Conservation (phyloP, 1,284 basidiomycete genomes). For the Cryptococcus sp. region DNA sequence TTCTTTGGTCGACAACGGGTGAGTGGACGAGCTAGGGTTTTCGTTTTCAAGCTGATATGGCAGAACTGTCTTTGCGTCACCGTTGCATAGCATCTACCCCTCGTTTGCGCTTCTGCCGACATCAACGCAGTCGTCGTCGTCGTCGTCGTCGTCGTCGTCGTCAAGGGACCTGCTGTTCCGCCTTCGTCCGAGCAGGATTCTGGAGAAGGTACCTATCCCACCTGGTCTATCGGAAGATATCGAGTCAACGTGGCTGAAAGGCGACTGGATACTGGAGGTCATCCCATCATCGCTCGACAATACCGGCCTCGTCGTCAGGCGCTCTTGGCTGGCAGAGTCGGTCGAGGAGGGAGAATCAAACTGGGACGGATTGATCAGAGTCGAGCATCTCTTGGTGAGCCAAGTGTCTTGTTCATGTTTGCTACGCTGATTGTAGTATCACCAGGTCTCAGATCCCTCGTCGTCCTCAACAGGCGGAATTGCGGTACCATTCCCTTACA, state of each 20-base stretch:
- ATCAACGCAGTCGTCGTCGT: slow-evolving; percentile 7
- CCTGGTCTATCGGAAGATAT: background rate
- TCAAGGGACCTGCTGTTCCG: slow-evolving; percentile 9
- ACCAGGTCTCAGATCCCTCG: background rate
- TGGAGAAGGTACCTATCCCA: slow-evolving; percentile 15
- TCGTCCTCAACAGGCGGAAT: background rate
- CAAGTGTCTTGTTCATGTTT: background rate
- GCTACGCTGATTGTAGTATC: background rate
- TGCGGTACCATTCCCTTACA: slow-evolving; percentile 23
- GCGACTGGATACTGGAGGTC: slow-evolving; percentile 22
- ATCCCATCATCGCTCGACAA: slow-evolving; percentile 1
- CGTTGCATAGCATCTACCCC: slow-evolving; percentile 12
- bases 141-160: slow-evolving; percentile 5
- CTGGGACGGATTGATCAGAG: slow-evolving; percentile 18
- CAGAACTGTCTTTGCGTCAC: slow-evolving; percentile 2
- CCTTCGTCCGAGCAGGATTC: slow-evolving; percentile 13
- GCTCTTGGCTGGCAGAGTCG: slow-evolving; percentile 20
- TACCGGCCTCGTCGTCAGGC: slow-evolving; percentile 26
- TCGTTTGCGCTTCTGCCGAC: slow-evolving; percentile 14
- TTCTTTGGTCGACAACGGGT: slow-evolving; percentile 1
- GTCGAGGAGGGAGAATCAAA: slow-evolving; percentile 6
- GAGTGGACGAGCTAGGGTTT: background rate
- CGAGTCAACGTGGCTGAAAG: slow-evolving; percentile 5
- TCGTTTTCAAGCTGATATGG: background rate
- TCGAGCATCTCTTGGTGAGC: slow-evolving; percentile 34